Conservation (phyloP, 768 basidiomycete species). For the Butyriboletus loyo region DNA sequence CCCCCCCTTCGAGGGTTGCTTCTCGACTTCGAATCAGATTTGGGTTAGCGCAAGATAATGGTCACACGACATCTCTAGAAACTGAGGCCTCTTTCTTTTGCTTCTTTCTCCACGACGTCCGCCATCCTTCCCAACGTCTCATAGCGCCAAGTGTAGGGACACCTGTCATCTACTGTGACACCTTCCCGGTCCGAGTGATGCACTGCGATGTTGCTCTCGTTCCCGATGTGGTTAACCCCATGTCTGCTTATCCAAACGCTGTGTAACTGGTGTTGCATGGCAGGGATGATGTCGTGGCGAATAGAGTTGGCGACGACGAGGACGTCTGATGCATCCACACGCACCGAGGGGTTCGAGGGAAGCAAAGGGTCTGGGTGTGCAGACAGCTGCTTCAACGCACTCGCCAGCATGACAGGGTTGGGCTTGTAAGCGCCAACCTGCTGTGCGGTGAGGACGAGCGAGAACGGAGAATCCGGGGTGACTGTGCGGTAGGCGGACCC, state of each 20-base stretch:
- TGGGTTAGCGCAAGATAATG: background rate
- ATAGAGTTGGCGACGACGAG: conserved; percentile 69
- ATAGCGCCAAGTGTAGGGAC: conserved; percentile 51
- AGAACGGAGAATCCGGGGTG: conserved; percentile 54
- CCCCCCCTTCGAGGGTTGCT: background rate
- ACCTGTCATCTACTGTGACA: conserved; percentile 17
- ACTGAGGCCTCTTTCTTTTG: background rate
- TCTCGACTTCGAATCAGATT: conserved; percentile 1
- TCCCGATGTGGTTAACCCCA: conserved; percentile 23
- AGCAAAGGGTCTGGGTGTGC: conserved; percentile 14
- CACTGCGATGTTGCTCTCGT: conserved; percentile 37
- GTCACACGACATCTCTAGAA: background rate
- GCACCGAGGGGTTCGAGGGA: conserved; percentile 15
- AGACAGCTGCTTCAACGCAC: conserved; percentile 27
- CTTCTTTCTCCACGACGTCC: conserved; percentile 50
- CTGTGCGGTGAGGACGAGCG: conserved; percentile 66
- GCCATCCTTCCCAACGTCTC: conserved; percentile 60
- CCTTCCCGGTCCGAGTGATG: conserved; percentile 24
- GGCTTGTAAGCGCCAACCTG: conserved; percentile 76
- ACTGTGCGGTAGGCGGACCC: conserved; percentile 39
- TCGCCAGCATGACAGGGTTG: conserved; percentile 40
- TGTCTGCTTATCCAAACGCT: conserved; percentile 66
- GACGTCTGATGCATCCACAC: conserved; percentile 41
- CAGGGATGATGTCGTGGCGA: conserved; percentile 63
- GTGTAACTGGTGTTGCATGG: conserved; percentile 49